Conservation (phyloP, 108 stramenopile genomes). For the Seminavis robusta region DNA sequence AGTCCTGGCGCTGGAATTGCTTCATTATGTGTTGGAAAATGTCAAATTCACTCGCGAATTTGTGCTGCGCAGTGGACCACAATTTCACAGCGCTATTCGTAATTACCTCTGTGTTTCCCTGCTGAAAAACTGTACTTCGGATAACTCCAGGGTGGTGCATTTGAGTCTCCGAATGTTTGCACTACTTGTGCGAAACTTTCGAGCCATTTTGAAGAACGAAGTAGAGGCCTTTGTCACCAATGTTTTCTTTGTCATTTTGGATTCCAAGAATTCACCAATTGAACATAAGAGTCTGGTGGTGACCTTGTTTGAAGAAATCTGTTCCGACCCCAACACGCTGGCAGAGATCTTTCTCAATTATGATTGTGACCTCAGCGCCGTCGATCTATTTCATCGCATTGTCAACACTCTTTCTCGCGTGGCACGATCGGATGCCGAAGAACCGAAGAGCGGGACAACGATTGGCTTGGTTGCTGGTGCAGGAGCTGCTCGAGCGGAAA, state of each 20-base stretch:
- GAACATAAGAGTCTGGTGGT: slow-evolving; percentile 95
- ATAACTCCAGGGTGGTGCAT: slow-evolving; percentile 81
- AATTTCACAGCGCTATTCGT: slow-evolving; percentile 88
- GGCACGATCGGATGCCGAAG: slow-evolving; percentile 61
- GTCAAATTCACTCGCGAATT: slow-evolving; percentile 62
- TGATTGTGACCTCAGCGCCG: slow-evolving; percentile 94
- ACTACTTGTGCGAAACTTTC: slow-evolving; percentile 86
- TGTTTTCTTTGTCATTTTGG: slow-evolving; percentile 96
- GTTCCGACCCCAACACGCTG: slow-evolving; percentile 79
- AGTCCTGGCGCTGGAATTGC: slow-evolving; percentile 90
- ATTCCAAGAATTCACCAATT: slow-evolving; percentile 86
- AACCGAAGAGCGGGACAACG: slow-evolving; percentile 14
- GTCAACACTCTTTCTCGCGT: slow-evolving; percentile 88
- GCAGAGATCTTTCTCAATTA: slow-evolving; percentile 98
- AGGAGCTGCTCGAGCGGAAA: slow-evolving; percentile 65
- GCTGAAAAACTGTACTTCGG: slow-evolving; percentile 92
- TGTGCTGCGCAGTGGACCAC: slow-evolving; percentile 56
- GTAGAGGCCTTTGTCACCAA: slow-evolving; percentile 98
- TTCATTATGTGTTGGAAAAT: slow-evolving; percentile 82
- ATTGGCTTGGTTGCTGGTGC: slow-evolving; percentile 20
- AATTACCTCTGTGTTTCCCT: slow-evolving; percentile 91
- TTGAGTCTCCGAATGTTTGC: slow-evolving; percentile 93
- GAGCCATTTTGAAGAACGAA: slow-evolving; percentile 85
- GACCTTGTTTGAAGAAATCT: slow-evolving; percentile 88
- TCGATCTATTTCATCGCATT: slow-evolving; percentile 92